Base-by-base conservation (phyloP, 208 protist genomes). In the Lotmaria passim region DNA sequence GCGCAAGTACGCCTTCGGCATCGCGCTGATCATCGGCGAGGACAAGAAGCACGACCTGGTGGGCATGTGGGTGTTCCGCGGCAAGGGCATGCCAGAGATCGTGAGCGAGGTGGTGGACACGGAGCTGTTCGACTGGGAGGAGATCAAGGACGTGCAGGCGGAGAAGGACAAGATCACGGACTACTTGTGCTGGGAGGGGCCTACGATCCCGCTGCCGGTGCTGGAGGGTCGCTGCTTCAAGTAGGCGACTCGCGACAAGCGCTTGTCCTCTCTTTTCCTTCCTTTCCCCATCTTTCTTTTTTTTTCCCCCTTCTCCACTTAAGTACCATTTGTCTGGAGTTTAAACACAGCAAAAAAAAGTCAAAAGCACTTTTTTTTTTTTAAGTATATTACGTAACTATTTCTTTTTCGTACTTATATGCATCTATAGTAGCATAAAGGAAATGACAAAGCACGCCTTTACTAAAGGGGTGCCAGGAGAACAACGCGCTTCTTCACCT, bases 101-200 rank as follows among this genome's bases (percentile, higher is more conserved):
- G 83, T 93, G 70, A 56, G 41, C 46, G 85, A 87, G 14, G 87
- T 91, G 55, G 85, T 84, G 64, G 87, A 93, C 73, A 90, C 85
- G 56, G 87, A 93, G 83, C 75, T 89, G 64, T 89, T 91, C 46
- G 80, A 83, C 39, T 91, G 84, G 85, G 74, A 76, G 62, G 83
- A 90, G 82, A 91, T 91, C 73, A 69, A 51, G 44, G 80, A 93
- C 73, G 71, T 93, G 44, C 73, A 84, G 43, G 84, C 81, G 23
- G 77, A 87, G 75, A 85, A 81, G 75, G 85, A 85, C 39, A 77
- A 86, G 68, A 91, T 89, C 58, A 90, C 82, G 33, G 85, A 89
- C 78, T 93, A 91, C 81, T 69, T 93, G 50, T 89, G 83, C 82
- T 93, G 87, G 85, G 87, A 93, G 75, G 87, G 87, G 50, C 83